A percentile compares a stretch with the other conserved stretches of the same genome.
Evolutionary conservation across 257 asterid genomes (phyloP).

Genomic region (Primulina tabacum): DNA sequence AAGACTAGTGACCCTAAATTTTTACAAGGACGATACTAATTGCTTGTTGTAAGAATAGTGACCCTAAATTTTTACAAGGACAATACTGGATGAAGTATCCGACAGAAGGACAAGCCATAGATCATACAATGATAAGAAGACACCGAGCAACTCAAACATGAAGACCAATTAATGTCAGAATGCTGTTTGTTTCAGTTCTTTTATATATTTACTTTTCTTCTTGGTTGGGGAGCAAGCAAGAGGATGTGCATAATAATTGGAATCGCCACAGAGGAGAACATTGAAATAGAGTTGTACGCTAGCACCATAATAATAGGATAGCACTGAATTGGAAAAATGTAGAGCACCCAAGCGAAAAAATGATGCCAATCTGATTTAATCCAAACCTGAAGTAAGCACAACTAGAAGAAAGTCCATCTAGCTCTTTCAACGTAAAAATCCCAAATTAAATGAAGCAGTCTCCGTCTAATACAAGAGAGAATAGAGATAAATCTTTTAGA

Average conservation of each 20-base stretch:
- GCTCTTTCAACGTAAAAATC: background rate
- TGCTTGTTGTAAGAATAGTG: background rate
- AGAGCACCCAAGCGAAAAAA: constrained; percentile 5
- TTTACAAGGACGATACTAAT: background rate
- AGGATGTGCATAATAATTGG: constrained; percentile 1
- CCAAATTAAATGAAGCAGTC: background rate
- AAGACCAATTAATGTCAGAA: background rate
- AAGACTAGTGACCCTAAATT: background rate
- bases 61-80: background rate
- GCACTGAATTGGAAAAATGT: constrained; percentile 1
- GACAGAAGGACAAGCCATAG: background rate
- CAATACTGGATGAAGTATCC: background rate
- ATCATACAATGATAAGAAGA: background rate
- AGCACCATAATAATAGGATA: constrained; percentile 1
- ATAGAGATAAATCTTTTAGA: background rate
- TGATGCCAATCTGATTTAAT: constrained; percentile 4
- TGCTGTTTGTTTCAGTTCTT: background rate
- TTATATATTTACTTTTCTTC: background rate
- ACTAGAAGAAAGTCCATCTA: background rate
- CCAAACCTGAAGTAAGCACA: constrained; percentile 13
- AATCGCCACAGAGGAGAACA: constrained; percentile 10
- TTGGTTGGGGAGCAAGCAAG: background rate
- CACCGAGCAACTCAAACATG: background rate
- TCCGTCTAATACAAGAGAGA: constrained; percentile 1
- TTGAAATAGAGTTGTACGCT: constrained; percentile 7